phyloP scores from a whole-genome alignment of 2,329 filamentous ascomycete genomes.

The Colletotrichum simmondsii region DNA sequence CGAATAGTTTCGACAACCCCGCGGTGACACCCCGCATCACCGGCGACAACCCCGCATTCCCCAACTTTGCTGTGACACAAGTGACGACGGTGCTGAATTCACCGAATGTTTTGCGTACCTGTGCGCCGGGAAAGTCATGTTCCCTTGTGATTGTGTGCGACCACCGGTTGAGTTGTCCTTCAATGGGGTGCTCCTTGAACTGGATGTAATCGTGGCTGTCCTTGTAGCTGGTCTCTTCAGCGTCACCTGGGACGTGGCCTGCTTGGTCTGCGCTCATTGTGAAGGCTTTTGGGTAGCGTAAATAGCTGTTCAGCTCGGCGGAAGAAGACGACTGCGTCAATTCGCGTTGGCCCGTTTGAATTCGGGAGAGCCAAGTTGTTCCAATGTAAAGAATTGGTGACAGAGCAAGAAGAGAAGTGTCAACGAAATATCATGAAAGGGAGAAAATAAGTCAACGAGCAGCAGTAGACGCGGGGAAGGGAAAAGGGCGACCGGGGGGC shows the following conservation, averaged over 20 bases:
- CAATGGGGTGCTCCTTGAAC: conserved; percentile 62
- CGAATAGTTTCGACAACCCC: conserved; percentile 2
- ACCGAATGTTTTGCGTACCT: conserved; percentile 62
- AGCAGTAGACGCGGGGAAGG: not conserved
- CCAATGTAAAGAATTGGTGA: not conserved
- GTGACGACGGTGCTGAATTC: not conserved
- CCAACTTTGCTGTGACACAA: conserved; percentile 17
- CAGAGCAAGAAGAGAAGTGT: not conserved
- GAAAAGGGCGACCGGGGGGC: not conserved
- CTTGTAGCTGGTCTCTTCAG: conserved; percentile 47
- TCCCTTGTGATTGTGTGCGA: conserved; percentile 83
- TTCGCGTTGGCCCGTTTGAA: not conserved
- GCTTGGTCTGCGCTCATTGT: conserved; percentile 21
- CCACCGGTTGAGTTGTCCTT: conserved; percentile 80
- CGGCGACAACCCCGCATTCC: conserved; percentile 22
- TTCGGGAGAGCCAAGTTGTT: not conserved
- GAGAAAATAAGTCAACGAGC: not conserved
- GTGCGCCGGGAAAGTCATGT: conserved; percentile 92
- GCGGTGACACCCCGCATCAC: conserved; percentile 20
- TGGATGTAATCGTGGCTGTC: conserved; percentile 63
- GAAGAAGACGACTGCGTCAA: not conserved
- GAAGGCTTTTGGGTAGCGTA: not conserved
- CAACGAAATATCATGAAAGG: not conserved
- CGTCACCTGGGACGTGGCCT: conserved; percentile 13
- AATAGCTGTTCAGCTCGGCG: not conserved